These are phyloP conservation scores for Hymenoscyphus fraxineus DNA, from an alignment of 2,329 filamentous ascomycete genomes.

Conservation along the genomic window DNA sequence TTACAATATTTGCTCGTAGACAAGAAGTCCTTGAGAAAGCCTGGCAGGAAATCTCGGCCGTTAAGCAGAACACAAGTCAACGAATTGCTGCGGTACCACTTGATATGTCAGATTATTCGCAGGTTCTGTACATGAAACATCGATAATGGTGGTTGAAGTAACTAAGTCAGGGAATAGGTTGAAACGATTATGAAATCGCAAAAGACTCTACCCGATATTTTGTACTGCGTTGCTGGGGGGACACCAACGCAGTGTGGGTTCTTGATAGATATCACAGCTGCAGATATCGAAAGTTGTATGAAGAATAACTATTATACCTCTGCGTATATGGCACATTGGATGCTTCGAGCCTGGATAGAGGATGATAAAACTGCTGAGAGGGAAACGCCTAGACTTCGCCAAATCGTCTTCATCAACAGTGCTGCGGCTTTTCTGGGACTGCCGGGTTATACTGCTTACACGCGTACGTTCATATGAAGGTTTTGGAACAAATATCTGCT, in stretches of 20 bases:
- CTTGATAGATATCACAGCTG: neutral
- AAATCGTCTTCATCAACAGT: conserved; percentile 6
- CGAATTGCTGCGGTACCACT: neutral
- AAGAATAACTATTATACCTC: conserved; percentile 5
- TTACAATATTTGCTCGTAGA: conserved; percentile 4
- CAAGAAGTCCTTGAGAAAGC: conserved; percentile 1
- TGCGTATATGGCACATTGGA: conserved; percentile 3
- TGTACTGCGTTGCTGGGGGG: conserved; percentile 7
- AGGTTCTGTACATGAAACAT: neutral
- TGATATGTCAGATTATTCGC: neutral
- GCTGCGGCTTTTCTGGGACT: conserved; percentile 1
- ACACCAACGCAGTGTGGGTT: neutral
- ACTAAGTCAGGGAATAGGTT: neutral
- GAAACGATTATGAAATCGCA: conserved; percentile 2
- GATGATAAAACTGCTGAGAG: neutral
- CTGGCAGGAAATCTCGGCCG: neutral
- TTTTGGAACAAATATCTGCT: neutral
- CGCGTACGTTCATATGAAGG: neutral
- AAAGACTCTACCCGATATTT: neutral
- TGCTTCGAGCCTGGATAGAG: conserved; percentile 2
- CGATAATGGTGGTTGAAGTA: too few relatives aligned
- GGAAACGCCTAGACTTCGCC: neutral
- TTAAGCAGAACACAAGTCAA: neutral
- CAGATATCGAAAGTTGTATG: conserved; percentile 3
- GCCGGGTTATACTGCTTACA: conserved; percentile 6